Base-by-base conservation (phyloP, 352 stramenopile genomes). In the Pythium scleroteichum region DNA sequence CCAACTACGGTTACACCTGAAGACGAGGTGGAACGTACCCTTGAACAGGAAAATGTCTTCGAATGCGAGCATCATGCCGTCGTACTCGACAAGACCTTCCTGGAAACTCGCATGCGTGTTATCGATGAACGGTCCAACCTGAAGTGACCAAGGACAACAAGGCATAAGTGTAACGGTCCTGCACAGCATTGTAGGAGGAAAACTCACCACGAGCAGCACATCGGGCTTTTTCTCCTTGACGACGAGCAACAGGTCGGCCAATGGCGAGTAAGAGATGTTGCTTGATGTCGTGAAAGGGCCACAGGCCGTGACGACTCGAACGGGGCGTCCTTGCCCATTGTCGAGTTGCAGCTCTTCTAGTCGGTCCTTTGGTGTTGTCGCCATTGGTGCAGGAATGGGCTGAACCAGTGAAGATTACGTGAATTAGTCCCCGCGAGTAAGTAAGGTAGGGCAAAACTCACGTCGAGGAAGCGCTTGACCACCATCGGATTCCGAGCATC, bases 81-180 rank as follows among this genome's bases (percentile, higher is more conserved):
- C 80, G 50, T 89, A 91, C 53, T 81, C 75, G 14, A 90, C 79
- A 26, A 94, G 58, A 13, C 92, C 94, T 38, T 90, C 75, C 53
- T 92, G 68, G 38, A 98, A 91, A 54, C 89, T 85, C 17, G 88
- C 76, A 61, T 99, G 96, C 55, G 88, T 84, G 20, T 77, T 79
- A 72, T 99, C 95, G 23, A 99, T 97, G 78, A 99, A 99, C 14
- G 97, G 97, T 16, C 97, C 97, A 35, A 96, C 82, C 85, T 94
- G 40, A n/a, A n/a, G n/a, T n/a, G n/a, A n/a, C n/a, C n/a, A n/a
- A n/a, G n/a, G n/a, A n/a, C n/a, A n/a, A n/a, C n/a, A n/a, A n/a
- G n/a, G n/a, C n/a, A n/a, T n/a, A n/a, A n/a, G n/a, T n/a, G n/a
- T n/a, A n/a, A n/a, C n/a, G 29, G 29, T 35, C 10, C 5, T 35